Base-by-base conservation (phyloP, 805 yeast genomes). In the Gaillardinia entomophila region DNA sequence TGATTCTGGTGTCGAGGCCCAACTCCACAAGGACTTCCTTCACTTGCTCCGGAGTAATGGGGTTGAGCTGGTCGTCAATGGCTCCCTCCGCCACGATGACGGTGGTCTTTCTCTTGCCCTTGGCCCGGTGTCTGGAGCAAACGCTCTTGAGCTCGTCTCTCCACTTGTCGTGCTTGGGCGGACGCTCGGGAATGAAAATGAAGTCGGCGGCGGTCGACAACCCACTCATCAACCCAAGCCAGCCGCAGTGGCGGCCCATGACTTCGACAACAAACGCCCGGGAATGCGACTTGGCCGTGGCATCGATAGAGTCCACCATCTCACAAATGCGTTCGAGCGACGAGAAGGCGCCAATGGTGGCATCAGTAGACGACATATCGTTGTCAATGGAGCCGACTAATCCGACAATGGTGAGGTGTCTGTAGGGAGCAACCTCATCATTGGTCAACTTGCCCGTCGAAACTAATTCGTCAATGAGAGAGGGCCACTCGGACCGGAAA, bases 1-100 rank as follows among this genome's bases (percentile, higher is more conserved):
- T 92, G 49, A 90, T 81, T 58, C 97, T 79, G 4, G 97, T 90
- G 57, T 92, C 98, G 35, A 92, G 73, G 10, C 96, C 96, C 41
- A 92, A 66, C 35, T 79, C 80, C 29, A 84, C 85, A 37, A 92
- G 69, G 12, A 82, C 92, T 32, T 86, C 77, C 60, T 82, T 81
- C 37, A 92, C 97, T 41, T 78, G 77, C 22, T 78, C 77, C 12
- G 94, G 72, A 8, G 89, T 73, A 47, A 92, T 86, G 28, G 92
- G 94, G 37, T 78, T 71, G 55, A 90, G 71, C 38, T 85, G 80
- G 45, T 72, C 69, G 52, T 86, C 92, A 40, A 90, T 76, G 19
- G 98, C 98, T 55, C 98, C 98, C 66, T 92, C 98, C 16, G 98
- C 96, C 24, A 92, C 97, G 57, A 92, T 87, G 36, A 92, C 96